Conservation (phyloP, 2,329 filamentous ascomycete species). For the Fusarium equiseti region DNA sequence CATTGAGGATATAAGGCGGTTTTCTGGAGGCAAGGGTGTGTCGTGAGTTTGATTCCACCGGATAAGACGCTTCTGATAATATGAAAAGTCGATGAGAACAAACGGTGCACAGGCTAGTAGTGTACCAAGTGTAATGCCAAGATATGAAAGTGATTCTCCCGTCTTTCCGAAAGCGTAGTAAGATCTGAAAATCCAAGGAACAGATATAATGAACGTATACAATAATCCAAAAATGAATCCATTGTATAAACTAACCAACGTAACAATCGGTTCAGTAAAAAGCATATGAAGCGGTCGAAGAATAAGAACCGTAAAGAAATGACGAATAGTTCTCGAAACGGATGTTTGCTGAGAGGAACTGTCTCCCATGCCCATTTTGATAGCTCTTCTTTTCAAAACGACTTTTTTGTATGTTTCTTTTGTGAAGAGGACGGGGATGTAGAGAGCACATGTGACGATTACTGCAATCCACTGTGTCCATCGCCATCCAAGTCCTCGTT, state of each 20-base stretch:
- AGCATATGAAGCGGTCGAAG: conserved; percentile 32
- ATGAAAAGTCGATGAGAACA: conserved; percentile 28
- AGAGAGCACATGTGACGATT: conserved; percentile 9
- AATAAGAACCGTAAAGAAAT: conserved; percentile 35
- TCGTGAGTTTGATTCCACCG: conserved; percentile 6
- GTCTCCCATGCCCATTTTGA: conserved; percentile 23
- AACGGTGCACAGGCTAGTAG: conserved; percentile 20
- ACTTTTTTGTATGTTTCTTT: conserved; percentile 35
- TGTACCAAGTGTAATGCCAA: conserved; percentile 28
- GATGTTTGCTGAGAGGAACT: conserved; percentile 31
- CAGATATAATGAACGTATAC: conserved; percentile 32
- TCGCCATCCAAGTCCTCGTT: conserved; percentile 22
- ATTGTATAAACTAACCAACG: conserved; percentile 29
- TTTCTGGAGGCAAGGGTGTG: conserved; percentile 1
- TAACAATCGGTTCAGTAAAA: conserved; percentile 28
- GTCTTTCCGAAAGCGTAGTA: conserved; percentile 22
- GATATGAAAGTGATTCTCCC: conserved; percentile 17
- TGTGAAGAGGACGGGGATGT: conserved; percentile 26
- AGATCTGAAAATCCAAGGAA: conserved; percentile 28
- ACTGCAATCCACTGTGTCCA: conserved; percentile 37
- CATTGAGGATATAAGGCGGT: conserved; percentile 31
- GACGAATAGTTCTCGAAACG: background rate
- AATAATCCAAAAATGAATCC: conserved; percentile 34
- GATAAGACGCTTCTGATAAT: conserved; percentile 26
- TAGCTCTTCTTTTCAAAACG: conserved; percentile 16